Conservation (phyloP, 164 flowering plant species). For the Buxus sempervirens region DNA sequence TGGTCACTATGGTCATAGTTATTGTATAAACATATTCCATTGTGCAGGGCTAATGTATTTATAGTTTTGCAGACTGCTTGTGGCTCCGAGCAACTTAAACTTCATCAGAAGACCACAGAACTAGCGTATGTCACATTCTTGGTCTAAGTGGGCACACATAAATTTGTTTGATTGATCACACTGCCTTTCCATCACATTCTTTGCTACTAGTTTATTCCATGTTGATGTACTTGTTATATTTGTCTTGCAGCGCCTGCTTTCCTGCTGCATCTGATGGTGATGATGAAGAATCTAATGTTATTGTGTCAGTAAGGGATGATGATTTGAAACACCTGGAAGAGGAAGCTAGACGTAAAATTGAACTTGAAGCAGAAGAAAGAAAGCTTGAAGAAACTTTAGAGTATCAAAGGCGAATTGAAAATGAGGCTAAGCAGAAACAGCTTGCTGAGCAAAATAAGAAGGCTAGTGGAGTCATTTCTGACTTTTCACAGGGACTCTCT, state of each 20-base stretch:
- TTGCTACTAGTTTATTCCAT: not conserved
- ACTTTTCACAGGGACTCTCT: conserved; percentile 20
- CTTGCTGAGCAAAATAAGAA: conserved; percentile 80
- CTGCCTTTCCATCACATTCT: not conserved
- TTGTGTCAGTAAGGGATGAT: conserved; percentile 29
- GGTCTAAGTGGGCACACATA: not conserved
- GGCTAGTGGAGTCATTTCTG: conserved; percentile 24
- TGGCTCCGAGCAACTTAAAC: conserved; percentile 33
- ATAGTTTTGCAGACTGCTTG: conserved; percentile 43
- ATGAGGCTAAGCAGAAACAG: conserved; percentile 89
- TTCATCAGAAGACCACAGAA: conserved; percentile 38
- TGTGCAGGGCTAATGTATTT: conserved; percentile 18
- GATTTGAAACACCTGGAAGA: conserved; percentile 53
- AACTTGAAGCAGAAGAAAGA: conserved; percentile 94
- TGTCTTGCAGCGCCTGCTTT: conserved; percentile 39
- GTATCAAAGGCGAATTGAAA: conserved; percentile 84
- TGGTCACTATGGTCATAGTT: conserved; percentile 5
- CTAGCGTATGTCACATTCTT: conserved; percentile 34
- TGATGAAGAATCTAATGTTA: conserved; percentile 29
- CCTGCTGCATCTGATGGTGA: conserved; percentile 44
- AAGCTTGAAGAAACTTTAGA: conserved; percentile 93
- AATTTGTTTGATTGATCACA: not conserved
- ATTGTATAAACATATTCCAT: conserved; percentile 2
- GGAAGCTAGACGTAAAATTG: conserved; percentile 61
- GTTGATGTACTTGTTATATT: conserved; percentile 10